Evolutionary conservation across 495 filamentous ascomycete species (phyloP).

Genomic region (Annulohypoxylon nitens): DNA sequence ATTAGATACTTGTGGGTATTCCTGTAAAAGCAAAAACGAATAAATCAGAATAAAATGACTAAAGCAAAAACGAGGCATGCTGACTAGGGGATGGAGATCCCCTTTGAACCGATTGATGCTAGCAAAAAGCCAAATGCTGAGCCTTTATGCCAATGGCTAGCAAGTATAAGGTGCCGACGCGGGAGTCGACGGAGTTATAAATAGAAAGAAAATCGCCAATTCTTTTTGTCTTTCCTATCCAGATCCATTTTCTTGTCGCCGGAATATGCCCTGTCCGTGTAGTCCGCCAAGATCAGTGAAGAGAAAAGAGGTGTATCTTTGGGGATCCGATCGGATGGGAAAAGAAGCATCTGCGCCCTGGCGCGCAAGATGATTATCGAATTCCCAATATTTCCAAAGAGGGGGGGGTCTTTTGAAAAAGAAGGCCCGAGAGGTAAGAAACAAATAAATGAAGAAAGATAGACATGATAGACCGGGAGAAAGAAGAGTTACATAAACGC

Average conservation of each 20-base stretch:
- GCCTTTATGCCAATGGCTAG: conserved; percentile 18
- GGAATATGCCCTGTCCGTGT: conserved; percentile 35
- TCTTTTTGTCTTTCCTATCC: conserved; percentile 38
- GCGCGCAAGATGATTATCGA: conserved; percentile 10
- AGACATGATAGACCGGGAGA: conserved; percentile 11
- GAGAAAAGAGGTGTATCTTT: conserved; percentile 18
- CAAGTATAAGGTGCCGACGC: conserved; percentile 33
- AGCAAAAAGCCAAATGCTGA: conserved; percentile 34
- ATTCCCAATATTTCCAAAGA: conserved; percentile 3
- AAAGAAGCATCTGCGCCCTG: conserved; percentile 11
- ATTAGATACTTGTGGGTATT: conserved; percentile 46
- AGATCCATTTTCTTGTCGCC: conserved; percentile 31
- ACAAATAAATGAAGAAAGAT: conserved; percentile 20
- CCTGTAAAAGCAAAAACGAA: conserved; percentile 27
- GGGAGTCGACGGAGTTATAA: conserved; percentile 10
- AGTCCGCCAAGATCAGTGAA: conserved; percentile 23
- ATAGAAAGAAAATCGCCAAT: conserved; percentile 13
- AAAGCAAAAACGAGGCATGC: conserved; percentile 20
- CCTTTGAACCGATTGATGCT: conserved; percentile 30
- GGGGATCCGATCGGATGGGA: conserved; percentile 32
- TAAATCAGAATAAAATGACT: conserved; percentile 5
- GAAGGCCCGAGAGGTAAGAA: conserved; percentile 11
- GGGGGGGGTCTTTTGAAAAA: not conserved
- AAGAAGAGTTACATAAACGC: conserved; percentile 12
- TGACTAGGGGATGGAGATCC: conserved; percentile 29